Conservation (phyloP, 352 stramenopile species). For the Globisporangium spiculum region DNA sequence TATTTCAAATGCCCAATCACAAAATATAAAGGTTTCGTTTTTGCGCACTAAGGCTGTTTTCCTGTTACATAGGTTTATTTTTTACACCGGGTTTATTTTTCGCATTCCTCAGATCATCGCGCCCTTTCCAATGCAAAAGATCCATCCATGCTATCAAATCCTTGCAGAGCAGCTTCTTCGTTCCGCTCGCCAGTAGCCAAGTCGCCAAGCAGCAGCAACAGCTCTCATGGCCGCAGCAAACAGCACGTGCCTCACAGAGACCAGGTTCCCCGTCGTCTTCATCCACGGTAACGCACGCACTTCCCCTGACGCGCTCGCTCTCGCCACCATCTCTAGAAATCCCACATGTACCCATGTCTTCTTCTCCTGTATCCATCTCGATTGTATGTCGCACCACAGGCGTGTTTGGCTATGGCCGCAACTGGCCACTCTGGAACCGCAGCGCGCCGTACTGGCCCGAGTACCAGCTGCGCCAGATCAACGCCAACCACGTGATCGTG, state of each 20-base stretch:
- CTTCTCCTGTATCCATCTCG: not conserved
- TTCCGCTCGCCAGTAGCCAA: not conserved
- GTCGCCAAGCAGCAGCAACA: not conserved
- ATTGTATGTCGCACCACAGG: conserved; percentile 16
- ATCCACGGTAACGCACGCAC: conserved; percentile 42
- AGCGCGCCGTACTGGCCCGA: conserved; percentile 62
- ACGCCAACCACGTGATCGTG: conserved; percentile 56
- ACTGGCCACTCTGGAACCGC: conserved; percentile 41
- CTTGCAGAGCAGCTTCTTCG: not conserved
- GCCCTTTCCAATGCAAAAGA: not conserved
- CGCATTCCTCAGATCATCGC: not conserved
- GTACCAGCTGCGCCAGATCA: conserved; percentile 34
- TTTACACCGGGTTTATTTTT: too few species aligned
- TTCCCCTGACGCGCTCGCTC: not conserved
- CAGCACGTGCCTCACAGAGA: conserved; percentile 14
- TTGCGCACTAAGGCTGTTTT: too few species aligned
- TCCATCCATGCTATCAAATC: not conserved
- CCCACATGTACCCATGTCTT: not conserved
- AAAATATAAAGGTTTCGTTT: not conserved
- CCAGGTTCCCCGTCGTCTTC: conserved; percentile 56
- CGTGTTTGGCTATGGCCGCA: conserved; percentile 55
- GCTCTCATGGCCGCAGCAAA: not conserved
- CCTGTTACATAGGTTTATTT: too few species aligned
- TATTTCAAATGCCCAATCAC: not conserved
- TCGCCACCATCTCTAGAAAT: not conserved